phyloP scores from a whole-genome alignment of 345 rosid genomes.

The Salix brachista region DNA sequence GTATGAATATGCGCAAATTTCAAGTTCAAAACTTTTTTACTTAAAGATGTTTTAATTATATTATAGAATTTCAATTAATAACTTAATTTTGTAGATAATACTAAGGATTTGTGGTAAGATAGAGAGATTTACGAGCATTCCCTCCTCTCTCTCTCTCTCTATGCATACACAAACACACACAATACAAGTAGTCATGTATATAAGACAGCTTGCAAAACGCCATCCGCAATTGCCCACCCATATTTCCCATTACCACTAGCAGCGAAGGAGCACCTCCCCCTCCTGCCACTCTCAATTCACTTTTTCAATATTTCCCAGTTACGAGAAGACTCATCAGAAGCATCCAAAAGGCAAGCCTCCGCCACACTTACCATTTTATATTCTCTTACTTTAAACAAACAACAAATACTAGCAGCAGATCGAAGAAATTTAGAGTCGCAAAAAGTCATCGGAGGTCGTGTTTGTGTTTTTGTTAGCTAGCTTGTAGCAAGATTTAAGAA shows the following conservation, averaged over 20 bases:
- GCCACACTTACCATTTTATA: neutral
- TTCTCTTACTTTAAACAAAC: neutral
- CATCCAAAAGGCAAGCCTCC: slow-evolving; percentile 28
- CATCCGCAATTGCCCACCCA: slow-evolving; percentile 25
- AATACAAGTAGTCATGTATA: neutral
- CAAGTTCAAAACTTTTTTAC: no score
- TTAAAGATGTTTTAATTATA: no score
- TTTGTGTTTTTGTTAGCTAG: neutral
- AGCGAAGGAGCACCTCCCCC: neutral
- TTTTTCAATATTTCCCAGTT: neutral
- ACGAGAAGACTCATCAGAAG: slow-evolving; percentile 11
- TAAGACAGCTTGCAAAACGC: slow-evolving; percentile 52
- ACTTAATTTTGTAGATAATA: no score
- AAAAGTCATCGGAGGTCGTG: slow-evolving; percentile 39
- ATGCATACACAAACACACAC: neutral
- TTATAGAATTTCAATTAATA: no score
- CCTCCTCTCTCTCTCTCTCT: no score
- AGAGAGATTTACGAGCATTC: neutral
- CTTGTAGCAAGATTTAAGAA: neutral
- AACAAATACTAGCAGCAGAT: neutral
- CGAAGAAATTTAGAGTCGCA: neutral
- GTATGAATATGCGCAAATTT: rapidly evolving
- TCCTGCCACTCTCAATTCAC: neutral
- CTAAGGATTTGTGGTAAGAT: neutral
- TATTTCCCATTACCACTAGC: slow-evolving; percentile 9